Evolutionary conservation across 225 moss, liverwort and hornwort genomes (phyloP), one percentile per base, ranked within the genome.

Genomic region (Neckera pumila): DNA sequence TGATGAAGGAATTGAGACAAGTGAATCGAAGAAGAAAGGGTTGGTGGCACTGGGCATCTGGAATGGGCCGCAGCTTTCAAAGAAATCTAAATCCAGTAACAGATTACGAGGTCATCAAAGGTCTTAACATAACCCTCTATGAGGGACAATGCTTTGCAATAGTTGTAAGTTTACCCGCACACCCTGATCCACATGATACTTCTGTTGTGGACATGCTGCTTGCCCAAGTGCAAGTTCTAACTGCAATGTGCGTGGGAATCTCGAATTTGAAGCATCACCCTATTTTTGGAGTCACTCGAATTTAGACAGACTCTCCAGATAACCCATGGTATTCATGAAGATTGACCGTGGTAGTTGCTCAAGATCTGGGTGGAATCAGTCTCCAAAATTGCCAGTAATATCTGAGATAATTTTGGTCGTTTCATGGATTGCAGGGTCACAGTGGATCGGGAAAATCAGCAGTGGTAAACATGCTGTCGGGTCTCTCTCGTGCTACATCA

Each of bases 91-190:
- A 89, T 87, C 61, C 93, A 69, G 93, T 70, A 74, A 87, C 88
- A 45, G 89, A 90, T 89, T 79, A 74, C 67, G 97, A 97, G 92
- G 90, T 96, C 56, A 89, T 97, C 79, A 97, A 96, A 91, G 95
- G 95, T 87, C 94, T 97, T 38, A 95, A 92, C 73, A 79, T 97
- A 73, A 97, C 88, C 45, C 93, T 97, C 57, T 96, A 95, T 43
- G 96, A 97, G 88, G 97, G 97, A 87, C 95, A 97, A 82, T 93
- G 95, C 66, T 97, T 97, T 91, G 97, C 96, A 40, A 94, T 97
- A 90, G 95, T 97, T 90, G 97, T 97, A 89, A 95, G 97, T 89
- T 71, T 57, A 89, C 62, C 80, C 60, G 63, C 61, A 81, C 85
- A 76, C 87, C 89, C 47, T 80, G 76, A 80, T 81, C 90, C 38